phyloP scores from a whole-genome alignment of 768 basidiomycete genomes.

The Phanerochaete carnosa region DNA sequence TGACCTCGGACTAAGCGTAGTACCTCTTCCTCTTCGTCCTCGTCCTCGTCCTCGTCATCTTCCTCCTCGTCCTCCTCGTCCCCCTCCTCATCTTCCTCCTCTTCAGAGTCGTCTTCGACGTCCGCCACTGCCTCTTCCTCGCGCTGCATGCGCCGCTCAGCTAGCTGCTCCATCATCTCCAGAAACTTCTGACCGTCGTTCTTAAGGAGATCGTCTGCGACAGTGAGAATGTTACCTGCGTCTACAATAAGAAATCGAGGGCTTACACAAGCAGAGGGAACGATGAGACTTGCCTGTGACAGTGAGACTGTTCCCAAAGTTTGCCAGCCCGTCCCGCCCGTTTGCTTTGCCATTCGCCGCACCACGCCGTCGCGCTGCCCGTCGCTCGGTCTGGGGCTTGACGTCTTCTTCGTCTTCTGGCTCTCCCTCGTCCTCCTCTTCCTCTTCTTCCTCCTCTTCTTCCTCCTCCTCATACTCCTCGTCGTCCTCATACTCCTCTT shows the following conservation, averaged over 20 bases:
- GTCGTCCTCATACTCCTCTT: constrained; percentile 56
- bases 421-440: constrained; percentile 58
- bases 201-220: constrained; percentile 97
- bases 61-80: constrained; percentile 49
- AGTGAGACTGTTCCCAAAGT: constrained; percentile 78
- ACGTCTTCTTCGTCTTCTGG: constrained; percentile 28
- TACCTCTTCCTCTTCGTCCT: constrained; percentile 48
- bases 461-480: constrained; percentile 64
- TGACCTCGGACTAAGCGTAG: constrained; percentile 7
- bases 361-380: constrained; percentile 24
- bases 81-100: constrained; percentile 47
- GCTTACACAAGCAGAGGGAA: constrained; percentile 11
- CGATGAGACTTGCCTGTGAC: constrained; percentile 60
- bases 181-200: constrained; percentile 99
- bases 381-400: constrained; percentile 23
- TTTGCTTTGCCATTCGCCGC: constrained; percentile 43
- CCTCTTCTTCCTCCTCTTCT: constrained; percentile 69
- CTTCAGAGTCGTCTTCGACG: constrained; percentile 44
- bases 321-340: constrained; percentile 68
- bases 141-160: constrained; percentile 88
- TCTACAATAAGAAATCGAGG: constrained; percentile 39
- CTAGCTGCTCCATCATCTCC: constrained; percentile 99
- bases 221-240: constrained; percentile 93
- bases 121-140: constrained; percentile 64
- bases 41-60: constrained; percentile 49